Evolutionary conservation across 768 basidiomycete genomes (phyloP).

Genomic region (Daedaleopsis sinensis): DNA sequence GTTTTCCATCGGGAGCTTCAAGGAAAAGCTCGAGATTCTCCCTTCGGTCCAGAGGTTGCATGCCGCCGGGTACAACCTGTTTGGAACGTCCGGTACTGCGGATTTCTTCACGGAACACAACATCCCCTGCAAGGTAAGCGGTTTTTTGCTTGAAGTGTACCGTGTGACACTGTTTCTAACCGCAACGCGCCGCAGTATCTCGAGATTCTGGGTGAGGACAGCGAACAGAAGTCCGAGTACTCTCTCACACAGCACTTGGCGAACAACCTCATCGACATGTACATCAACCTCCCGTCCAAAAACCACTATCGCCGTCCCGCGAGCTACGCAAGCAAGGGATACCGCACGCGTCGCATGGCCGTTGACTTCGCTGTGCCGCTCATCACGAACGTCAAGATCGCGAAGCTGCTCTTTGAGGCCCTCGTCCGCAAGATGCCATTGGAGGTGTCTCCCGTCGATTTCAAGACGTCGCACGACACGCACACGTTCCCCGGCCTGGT

Average conservation of each 20-base stretch:
- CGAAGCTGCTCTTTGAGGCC: conserved; percentile 94
- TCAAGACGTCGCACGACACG: conserved; percentile 91
- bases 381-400: conserved; percentile 98
- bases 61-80: conserved; percentile 91
- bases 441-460: conserved; percentile 88
- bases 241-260: conserved; percentile 96
- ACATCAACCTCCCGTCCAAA: conserved; percentile 98
- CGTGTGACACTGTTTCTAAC: not conserved
- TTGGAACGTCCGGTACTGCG: conserved; percentile 95
- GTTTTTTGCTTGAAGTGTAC: not conserved
- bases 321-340: conserved; percentile 96
- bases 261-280: conserved; percentile 98
- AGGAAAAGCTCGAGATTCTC: conserved; percentile 96
- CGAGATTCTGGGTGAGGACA: conserved; percentile 81
- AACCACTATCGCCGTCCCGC: conserved; percentile 97
- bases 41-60: conserved; percentile 96
- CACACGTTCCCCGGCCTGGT: conserved; percentile 91
- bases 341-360: conserved; percentile 96
- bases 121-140: conserved; percentile 86
- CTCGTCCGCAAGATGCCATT: conserved; percentile 87
- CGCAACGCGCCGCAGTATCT: conserved; percentile 60
- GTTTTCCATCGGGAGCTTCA: conserved; percentile 94
- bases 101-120: conserved; percentile 98
- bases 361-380: conserved; percentile 98
- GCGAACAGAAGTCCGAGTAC: conserved; percentile 93